Evolutionary conservation across 805 yeast genomes (phyloP).

Genomic region (Lachancea lanzarotensis): DNA sequence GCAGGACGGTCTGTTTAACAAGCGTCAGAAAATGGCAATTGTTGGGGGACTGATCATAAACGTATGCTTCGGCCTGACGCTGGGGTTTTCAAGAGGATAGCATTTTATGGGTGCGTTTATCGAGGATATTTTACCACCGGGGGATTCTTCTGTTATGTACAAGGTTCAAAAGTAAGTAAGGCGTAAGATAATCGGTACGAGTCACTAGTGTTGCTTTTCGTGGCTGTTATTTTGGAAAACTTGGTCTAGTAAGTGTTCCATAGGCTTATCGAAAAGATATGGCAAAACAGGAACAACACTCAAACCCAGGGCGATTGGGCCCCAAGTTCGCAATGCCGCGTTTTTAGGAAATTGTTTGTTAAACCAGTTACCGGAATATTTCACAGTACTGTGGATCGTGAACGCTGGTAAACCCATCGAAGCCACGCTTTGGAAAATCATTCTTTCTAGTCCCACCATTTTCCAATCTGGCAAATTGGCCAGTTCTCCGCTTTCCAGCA

Average conservation of each 20-base stretch:
- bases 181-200: background rate
- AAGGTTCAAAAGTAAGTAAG: background rate
- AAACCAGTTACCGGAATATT: conserved; percentile 58
- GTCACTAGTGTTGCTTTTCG: background rate
- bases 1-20: conserved; percentile 55
- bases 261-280: conserved; percentile 75
- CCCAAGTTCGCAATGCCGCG: conserved; percentile 49
- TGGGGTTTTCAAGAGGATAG: conserved; percentile 6
- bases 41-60: conserved; percentile 66
- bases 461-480: conserved; percentile 59
- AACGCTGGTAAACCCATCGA: conserved; percentile 85
- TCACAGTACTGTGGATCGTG: conserved; percentile 71
- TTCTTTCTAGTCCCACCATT: conserved; percentile 57
- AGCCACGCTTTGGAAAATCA: conserved; percentile 74
- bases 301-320: conserved; percentile 75
- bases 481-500: conserved; percentile 34
- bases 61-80: conserved; percentile 32
- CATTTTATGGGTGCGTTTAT: background rate
- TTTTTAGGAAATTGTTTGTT: conserved; percentile 43
- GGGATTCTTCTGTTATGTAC: too few relatives aligned
- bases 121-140: too few relatives aligned
- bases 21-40: conserved; percentile 60
- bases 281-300: conserved; percentile 74
- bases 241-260: conserved; percentile 60
- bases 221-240: conserved; percentile 39